Evolutionary conservation across 2,329 filamentous ascomycete genomes (phyloP).

Genomic region (Whalleya microplaca): DNA sequence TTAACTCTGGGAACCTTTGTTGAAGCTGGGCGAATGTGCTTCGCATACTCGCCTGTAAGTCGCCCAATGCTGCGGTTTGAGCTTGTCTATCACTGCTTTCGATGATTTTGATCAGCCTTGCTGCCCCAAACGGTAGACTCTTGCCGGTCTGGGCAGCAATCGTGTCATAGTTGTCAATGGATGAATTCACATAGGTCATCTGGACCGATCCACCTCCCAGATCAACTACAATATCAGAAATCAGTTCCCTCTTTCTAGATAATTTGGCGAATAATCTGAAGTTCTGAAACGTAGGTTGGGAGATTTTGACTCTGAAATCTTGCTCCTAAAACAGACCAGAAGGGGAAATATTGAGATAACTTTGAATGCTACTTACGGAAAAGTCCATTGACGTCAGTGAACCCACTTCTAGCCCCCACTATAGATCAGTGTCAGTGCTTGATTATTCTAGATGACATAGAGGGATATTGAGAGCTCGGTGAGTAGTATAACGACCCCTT

Average conservation of each 20-base stretch:
- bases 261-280: no score
- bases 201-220: conserved; percentile 75
- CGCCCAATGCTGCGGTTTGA: conserved; percentile 52
- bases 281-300: no score
- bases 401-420: conserved; percentile 77
- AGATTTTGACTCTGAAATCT: no score
- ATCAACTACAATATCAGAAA: no score
- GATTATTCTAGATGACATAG: neutral
- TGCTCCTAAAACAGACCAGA: no score
- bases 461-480: neutral
- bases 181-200: conserved; percentile 65
- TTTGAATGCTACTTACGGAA: no score
- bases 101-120: conserved; percentile 57
- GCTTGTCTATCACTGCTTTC: conserved; percentile 43
- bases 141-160: conserved; percentile 58
- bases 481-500: neutral
- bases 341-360: no score
- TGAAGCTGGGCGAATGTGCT: conserved; percentile 61
- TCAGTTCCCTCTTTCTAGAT: no score
- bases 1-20: conserved; percentile 54
- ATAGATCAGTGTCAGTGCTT: neutral
- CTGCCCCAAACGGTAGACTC: conserved; percentile 66
- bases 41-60: conserved; percentile 62
- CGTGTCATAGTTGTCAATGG: conserved; percentile 49
- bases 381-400: conserved; percentile 70